Percentiles rank a stretch among this genome's conserved stretches.
Conservation (phyloP, 495 filamentous ascomycete species). For the Aspergillus conjunctus region DNA sequence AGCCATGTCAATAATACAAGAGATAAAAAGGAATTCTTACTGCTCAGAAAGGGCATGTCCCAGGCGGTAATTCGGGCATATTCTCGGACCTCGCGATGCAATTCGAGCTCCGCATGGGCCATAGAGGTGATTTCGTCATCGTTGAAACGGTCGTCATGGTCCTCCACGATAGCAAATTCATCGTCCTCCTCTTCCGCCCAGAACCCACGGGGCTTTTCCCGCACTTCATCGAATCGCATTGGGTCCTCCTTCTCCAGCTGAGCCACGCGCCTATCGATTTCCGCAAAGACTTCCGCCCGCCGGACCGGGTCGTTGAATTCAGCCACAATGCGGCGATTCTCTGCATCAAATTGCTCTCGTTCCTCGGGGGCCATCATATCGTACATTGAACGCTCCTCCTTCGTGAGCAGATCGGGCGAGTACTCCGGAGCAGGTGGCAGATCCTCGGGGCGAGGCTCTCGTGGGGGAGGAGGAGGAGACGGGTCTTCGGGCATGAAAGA, state of each 20-base stretch:
- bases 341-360: conserved; percentile 43
- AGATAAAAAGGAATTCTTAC: conserved; percentile 53
- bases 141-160: conserved; percentile 64
- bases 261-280: conserved; percentile 35
- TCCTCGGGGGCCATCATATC: conserved; percentile 52
- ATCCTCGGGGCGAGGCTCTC: conserved; percentile 37
- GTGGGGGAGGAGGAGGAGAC: conserved; percentile 35
- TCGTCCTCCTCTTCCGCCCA: conserved; percentile 59
- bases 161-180: conserved; percentile 52
- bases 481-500: conserved; percentile 44
- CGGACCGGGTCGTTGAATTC: conserved; percentile 43
- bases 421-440: conserved; percentile 40
- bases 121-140: conserved; percentile 81
- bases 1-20: background rate
- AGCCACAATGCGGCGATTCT: conserved; percentile 39
- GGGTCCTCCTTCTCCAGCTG: conserved; percentile 39
- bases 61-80: conserved; percentile 87
- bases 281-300: conserved; percentile 34
- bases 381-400: conserved; percentile 50
- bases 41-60: conserved; percentile 91
- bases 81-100: conserved; percentile 85
- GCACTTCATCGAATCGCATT: conserved; percentile 39
- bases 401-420: conserved; percentile 40
- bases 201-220: conserved; percentile 41
- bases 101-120: conserved; percentile 84